phyloP scores from a whole-genome alignment of 1,284 basidiomycete species.

The Rhodotorula mucilaginosa region DNA sequence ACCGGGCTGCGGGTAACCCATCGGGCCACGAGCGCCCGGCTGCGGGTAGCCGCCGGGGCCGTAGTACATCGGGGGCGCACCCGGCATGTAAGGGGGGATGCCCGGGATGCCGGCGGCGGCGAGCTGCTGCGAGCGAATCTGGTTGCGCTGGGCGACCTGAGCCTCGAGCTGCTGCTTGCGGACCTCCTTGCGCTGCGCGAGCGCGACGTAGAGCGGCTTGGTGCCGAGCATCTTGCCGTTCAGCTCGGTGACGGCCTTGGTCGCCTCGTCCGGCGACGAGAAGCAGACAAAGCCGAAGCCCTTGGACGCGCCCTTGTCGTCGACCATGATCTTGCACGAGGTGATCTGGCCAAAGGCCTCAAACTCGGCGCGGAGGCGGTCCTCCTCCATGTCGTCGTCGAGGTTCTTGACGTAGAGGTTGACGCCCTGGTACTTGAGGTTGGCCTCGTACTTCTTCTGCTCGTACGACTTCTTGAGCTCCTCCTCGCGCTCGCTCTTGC shows the following conservation, averaged over 20 bases:
- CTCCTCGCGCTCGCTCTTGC: conserved; percentile 97
- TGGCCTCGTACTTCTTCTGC: conserved; percentile 93
- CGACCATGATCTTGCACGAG: conserved; percentile 98
- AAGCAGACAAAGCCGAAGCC: conserved; percentile 99
- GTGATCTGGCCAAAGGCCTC: conserved; percentile 97
- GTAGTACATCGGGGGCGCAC: conserved; percentile 73
- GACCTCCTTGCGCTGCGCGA: conserved; percentile 97
- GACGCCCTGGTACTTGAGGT: conserved; percentile 97
- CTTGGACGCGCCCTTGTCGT: conserved; percentile 84
- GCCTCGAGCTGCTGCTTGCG: conserved; percentile 98
- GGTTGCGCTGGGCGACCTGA: conserved; percentile 94
- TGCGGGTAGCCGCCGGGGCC: conserved; percentile 66
- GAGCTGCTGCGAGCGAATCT: conserved; percentile 85
- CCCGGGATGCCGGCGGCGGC: conserved; percentile 44
- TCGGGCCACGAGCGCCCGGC: conserved; percentile 55
- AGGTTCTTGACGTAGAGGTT: conserved; percentile 99
- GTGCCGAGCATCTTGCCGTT: conserved; percentile 99
- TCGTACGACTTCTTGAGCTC: conserved; percentile 93
- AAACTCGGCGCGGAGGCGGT: conserved; percentile 90
- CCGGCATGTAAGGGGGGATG: conserved; percentile 53
- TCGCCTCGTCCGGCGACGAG: conserved; percentile 96
- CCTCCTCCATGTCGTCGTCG: conserved; percentile 66
- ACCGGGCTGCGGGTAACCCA: conserved; percentile 53
- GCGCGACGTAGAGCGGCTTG: conserved; percentile 97
- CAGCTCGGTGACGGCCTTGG: conserved; percentile 99